Conservation (phyloP, 164 flowering plant species). For the Hamamelis virginiana region DNA sequence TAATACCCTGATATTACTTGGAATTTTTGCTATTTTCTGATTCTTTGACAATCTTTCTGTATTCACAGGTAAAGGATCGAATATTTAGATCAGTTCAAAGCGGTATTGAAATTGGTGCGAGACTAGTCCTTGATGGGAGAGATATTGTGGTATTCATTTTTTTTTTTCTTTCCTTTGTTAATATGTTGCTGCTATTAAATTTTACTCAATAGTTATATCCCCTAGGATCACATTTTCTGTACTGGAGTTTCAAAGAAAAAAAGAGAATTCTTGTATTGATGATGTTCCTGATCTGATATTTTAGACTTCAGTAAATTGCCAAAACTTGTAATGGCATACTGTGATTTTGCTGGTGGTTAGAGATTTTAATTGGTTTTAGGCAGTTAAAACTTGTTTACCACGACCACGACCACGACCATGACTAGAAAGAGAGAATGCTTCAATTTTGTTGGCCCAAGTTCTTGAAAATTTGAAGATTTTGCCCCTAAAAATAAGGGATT, state of each 20-base stretch:
- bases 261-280: not conserved
- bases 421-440: not conserved
- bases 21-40: not conserved
- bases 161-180: not conserved
- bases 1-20: not conserved
- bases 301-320: not conserved
- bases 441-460: not conserved
- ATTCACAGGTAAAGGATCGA: conserved; percentile 21
- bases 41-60: not conserved
- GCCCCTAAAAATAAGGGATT: no score
- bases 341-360: not conserved
- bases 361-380: not conserved
- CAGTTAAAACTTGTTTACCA: not conserved
- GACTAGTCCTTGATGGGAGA: conserved; percentile 32
- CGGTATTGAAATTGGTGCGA: conserved; percentile 30
- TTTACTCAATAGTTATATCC: not conserved
- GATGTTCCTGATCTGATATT: not conserved
- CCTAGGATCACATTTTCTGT: not conserved
- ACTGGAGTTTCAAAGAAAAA: not conserved
- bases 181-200: not conserved
- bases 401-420: not conserved
- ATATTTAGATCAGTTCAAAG: conserved; percentile 22
- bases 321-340: not conserved
- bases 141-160: conserved; percentile 19
- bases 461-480: not conserved